phyloP scores from a whole-genome alignment of 768 basidiomycete genomes.

The Rhizopogon roseolus region DNA sequence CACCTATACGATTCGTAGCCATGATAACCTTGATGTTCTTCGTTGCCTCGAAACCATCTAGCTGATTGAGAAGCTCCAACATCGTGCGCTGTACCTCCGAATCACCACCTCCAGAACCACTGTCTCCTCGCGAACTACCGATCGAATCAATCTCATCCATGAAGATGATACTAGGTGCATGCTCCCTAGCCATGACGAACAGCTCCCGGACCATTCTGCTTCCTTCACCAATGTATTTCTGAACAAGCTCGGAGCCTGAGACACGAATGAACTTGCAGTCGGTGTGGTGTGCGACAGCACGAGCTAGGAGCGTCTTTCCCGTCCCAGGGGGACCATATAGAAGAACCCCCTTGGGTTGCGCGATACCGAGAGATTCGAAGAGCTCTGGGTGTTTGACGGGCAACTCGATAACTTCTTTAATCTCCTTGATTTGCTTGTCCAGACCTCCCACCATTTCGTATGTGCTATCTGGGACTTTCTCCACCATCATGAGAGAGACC shows the following conservation, averaged over 20 bases:
- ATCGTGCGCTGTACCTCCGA: slow-evolving; percentile 89
- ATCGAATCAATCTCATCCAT: slow-evolving; percentile 99
- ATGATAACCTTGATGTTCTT: slow-evolving; percentile 90
- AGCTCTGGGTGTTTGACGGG: slow-evolving; percentile 98
- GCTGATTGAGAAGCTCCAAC: slow-evolving; percentile 84
- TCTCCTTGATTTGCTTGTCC: slow-evolving; percentile 97
- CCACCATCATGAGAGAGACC: slow-evolving; percentile 99
- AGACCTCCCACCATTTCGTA: slow-evolving; percentile 99
- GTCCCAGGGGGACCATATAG: slow-evolving; percentile 96
- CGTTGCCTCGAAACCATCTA: slow-evolving; percentile 83
- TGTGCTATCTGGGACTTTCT: slow-evolving; percentile 98
- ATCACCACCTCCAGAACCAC: slow-evolving; percentile 74
- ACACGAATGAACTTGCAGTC: slow-evolving; percentile 98
- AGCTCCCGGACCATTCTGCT: slow-evolving; percentile 95
- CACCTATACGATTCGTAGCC: slow-evolving; percentile 96
- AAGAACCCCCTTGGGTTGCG: slow-evolving; percentile 94
- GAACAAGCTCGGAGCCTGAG: slow-evolving; percentile 88
- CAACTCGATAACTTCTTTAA: slow-evolving; percentile 97
- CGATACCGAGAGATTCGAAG: slow-evolving; percentile 94
- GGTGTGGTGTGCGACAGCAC: slow-evolving; percentile 96
- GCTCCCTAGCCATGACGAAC: slow-evolving; percentile 97
- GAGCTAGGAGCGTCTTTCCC: slow-evolving; percentile 91
- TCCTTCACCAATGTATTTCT: slow-evolving; percentile 98
- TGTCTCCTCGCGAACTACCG: slow-evolving; percentile 85
- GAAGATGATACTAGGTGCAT: slow-evolving; percentile 97